Evolutionary conservation across 2,329 filamentous ascomycete species (phyloP).

Genomic region (Torrubiella hemipterigena): DNA sequence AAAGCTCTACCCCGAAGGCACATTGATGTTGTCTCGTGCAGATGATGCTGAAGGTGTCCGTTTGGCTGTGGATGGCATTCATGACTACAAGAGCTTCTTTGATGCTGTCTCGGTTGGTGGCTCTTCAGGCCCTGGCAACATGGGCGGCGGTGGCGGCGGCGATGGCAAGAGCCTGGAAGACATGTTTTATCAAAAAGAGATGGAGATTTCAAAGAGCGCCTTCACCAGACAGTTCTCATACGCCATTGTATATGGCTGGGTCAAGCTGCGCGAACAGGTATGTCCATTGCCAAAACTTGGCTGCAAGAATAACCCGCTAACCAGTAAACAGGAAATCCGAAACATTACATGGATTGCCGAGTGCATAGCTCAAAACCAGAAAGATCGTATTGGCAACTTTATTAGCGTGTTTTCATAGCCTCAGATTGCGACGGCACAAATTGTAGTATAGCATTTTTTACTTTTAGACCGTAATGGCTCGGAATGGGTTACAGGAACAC

Average conservation of each 20-base stretch:
- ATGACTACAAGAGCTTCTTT: conserved; percentile 93
- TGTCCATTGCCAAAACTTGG: conserved; percentile 17
- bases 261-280: conserved; percentile 94
- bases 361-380: conserved; percentile 99
- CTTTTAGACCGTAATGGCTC: conserved; percentile 24
- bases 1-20: conserved; percentile 85
- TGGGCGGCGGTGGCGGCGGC: conserved; percentile 64
- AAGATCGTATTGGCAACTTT: conserved; percentile 96
- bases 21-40: conserved; percentile 84
- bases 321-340: conserved; percentile 68
- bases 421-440: too few relatives aligned
- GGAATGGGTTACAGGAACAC: conserved; percentile 10
- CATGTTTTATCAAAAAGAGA: conserved; percentile 98
- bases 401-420: conserved; percentile 94
- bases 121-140: conserved; percentile 65
- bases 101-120: conserved; percentile 74
- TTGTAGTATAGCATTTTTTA: conserved; percentile 33
- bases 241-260: conserved; percentile 93
- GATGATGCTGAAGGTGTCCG: conserved; percentile 92
- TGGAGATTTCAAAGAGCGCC: conserved; percentile 91
- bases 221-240: conserved; percentile 96
- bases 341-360: conserved; percentile 99
- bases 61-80: conserved; percentile 82
- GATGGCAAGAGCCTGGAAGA: conserved; percentile 91
- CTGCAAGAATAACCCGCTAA: conserved; percentile 15